Base-by-base conservation (phyloP, 768 basidiomycete genomes). In the Boletus reticulatus region DNA sequence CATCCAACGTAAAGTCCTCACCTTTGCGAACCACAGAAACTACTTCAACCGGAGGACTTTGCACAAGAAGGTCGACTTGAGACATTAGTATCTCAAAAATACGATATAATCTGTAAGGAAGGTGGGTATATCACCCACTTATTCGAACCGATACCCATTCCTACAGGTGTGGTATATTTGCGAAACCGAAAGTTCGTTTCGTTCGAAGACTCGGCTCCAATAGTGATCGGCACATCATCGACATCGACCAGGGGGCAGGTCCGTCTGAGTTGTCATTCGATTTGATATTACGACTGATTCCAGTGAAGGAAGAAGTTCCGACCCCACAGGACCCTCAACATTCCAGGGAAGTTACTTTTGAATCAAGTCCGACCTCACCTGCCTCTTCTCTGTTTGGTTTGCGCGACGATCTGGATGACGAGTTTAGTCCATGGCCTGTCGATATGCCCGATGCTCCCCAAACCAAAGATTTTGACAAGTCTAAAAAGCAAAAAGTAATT, bases 101-200 rank as follows among this genome's bases (percentile, higher is more conserved):
- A 43, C 32, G 29, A 43, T 14, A 29, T 44, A 17, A 14, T 44
- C n/a, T 43, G 46, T 27, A 17, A 32, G 5, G 29, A 9, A 4
- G 45, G 57, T 50, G 27, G 8, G 41, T 50, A 2, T n/a, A 17
- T 31, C 19, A 16, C 6, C 3, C 6, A 37, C 8, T 17, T 13
- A 36, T 42, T 16, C 4, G 6, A 16, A 43, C 19, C 8, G 7
- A 27, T 38, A 14, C 9, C 37, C 16, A 51, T 27, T 4, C n/a
- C 17, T 24, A 14, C 12, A 58, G 57, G 36, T 36, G 44, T 12
- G 3, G 57, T 59, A 13, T 48, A 57, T 44, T 16, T 58, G 31
- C 54, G 31, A 32, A 67, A 70, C 10, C 48, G 42, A 50, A 50
- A n/a, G 27, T 43, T 31, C 17, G 22, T 43, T 41, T 10, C 4